Evolutionary conservation across 2,329 filamentous ascomycete genomes (phyloP), one percentile per base, ranked within the genome.

Genomic region (Graphilbum fragrans): DNA sequence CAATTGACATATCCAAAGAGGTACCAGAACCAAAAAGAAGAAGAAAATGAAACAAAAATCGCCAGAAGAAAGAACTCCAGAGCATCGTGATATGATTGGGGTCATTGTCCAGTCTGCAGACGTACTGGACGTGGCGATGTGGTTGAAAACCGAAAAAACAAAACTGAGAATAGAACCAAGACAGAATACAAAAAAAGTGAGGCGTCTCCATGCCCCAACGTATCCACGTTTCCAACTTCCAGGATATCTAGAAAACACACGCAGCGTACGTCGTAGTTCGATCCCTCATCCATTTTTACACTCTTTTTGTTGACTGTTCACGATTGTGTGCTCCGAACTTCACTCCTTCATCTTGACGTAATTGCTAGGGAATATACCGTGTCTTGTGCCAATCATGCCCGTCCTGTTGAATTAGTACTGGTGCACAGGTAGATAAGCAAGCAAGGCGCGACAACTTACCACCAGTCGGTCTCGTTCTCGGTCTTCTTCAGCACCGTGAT

Each of bases 401-500:
- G 90, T 96, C 92, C 78, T 82, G 50, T 20, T 14, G 1, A 12
- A n/a, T n/a, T 4, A 22, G 35, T 50, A 23, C 52, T 51, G 39
- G 34, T 29, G 12, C 11, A 6, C 10, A 20, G 5, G 23, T n/a
- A 39, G 19, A 23, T 27, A 22, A 25, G 39, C 45, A 39, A 42
- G 37, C 7, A 21, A 22, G 7, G n/a, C 33, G 20, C 4, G 16
- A 19, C 8, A 44, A 73, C 77, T 52, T 69, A 82, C 78, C 90
- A 96, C 90, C 90, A 96, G 59, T 96, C 90, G 43, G 87, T 88
- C 44, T 86, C 83, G 52, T 83, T 95, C 5, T 96, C 86, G 5
- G 90, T 96, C 61, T 84, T 83, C 68, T 98, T 95, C 43, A 94
- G 60, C 44, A 98, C 87, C 1, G 87, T 95, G 50, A 98, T 95